Conservation (phyloP, 345 rosid genomes). For the Aurinia saxatilis region DNA sequence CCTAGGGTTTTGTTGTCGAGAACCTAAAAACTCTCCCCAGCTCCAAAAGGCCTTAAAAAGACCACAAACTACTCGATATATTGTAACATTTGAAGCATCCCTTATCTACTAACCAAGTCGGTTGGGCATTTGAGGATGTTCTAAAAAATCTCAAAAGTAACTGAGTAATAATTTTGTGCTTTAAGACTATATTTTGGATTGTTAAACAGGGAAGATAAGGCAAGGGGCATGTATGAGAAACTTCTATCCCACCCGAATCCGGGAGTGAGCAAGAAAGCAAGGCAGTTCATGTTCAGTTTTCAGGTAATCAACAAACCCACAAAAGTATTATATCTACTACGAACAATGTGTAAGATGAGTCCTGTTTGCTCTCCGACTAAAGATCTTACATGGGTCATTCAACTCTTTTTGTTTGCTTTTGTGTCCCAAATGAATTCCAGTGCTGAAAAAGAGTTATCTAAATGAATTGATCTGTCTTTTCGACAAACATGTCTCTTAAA, state of each 20-base stretch:
- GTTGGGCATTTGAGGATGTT: background rate
- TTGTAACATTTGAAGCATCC: background rate
- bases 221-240: conserved; percentile 74
- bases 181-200: background rate
- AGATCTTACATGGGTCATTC: background rate
- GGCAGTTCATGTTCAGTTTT: conserved; percentile 72
- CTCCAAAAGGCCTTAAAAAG: background rate
- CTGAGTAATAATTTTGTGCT: background rate
- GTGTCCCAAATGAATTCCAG: background rate
- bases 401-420: background rate
- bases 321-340: background rate
- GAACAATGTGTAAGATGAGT: background rate
- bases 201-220: conserved; percentile 53
- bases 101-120: background rate
- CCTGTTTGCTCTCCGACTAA: background rate
- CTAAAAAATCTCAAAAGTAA: background rate
- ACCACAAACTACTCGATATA: background rate
- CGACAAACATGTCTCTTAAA: background rate
- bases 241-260: conserved; percentile 77
- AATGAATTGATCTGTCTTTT: background rate
- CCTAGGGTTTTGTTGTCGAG: background rate
- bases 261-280: conserved; percentile 68
- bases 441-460: background rate
- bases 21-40: background rate
- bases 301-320: conserved; percentile 45